Percentiles rank a stretch among this genome's conserved stretches.
Conservation (phyloP, 129 eudicot species). For the Calendula officinalis region DNA sequence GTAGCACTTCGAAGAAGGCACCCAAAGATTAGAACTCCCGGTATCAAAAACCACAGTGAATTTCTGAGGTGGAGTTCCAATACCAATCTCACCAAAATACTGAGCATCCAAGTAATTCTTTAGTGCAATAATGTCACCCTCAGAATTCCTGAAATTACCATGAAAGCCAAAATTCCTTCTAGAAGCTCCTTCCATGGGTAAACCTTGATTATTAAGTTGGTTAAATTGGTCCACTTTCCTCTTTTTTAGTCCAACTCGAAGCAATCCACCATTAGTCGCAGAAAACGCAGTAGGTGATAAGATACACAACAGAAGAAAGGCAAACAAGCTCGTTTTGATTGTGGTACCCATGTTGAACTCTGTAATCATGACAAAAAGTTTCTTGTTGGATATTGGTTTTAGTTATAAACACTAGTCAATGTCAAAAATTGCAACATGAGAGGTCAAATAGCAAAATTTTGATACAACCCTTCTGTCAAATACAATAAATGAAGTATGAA, state of each 20-base stretch:
- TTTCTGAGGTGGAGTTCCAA: conserved; percentile 90
- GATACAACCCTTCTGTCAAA: neutral
- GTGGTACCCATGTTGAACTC: conserved; percentile 50
- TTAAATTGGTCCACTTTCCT: conserved; percentile 52
- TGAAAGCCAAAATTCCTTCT: conserved; percentile 34
- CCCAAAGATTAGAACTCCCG: conserved; percentile 98
- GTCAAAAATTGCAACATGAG: neutral
- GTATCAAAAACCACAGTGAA: conserved; percentile 96
- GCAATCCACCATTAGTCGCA: conserved; percentile 44
- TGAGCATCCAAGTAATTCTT: conserved; percentile 98
- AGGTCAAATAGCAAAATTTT: conserved; percentile 9
- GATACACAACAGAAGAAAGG: conserved; percentile 42
- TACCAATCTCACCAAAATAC: conserved; percentile 93
- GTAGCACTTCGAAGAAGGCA: conserved; percentile 89
- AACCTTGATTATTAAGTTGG: conserved; percentile 39
- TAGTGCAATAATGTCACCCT: conserved; percentile 57
- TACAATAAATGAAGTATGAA: neutral
- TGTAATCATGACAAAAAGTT: conserved; percentile 27
- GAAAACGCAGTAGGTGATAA: conserved; percentile 41
- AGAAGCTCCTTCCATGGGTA: conserved; percentile 36
- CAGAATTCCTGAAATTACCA: conserved; percentile 44
- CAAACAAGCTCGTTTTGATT: conserved; percentile 34
- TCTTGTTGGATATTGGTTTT: conserved; percentile 4
- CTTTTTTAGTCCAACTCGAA: conserved; percentile 79
- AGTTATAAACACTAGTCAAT: conserved; percentile 3